Conservation (phyloP, 2,329 filamentous ascomycete genomes). For the Fusarium napiforme region DNA sequence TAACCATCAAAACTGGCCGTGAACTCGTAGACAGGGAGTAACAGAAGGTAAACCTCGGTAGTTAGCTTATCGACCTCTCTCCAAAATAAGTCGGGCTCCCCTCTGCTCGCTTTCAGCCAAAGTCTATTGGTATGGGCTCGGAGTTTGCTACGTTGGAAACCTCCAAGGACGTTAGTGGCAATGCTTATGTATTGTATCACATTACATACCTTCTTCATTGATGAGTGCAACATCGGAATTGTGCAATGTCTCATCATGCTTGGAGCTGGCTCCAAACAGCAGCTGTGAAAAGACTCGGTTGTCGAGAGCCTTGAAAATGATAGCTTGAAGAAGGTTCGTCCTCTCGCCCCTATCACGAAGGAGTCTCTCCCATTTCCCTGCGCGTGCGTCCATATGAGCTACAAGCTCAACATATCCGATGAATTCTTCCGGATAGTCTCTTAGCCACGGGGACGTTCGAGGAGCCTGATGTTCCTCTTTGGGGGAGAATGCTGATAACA, state of each 20-base stretch:
- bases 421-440: slow-evolving; percentile 37
- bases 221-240: slow-evolving; percentile 41
- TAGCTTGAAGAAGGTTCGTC: slow-evolving; percentile 42
- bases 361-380: slow-evolving; percentile 45
- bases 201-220: slow-evolving; percentile 44
- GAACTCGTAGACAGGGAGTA: slow-evolving; percentile 43
- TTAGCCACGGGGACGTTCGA: slow-evolving; percentile 40
- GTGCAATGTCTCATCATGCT: slow-evolving; percentile 39
- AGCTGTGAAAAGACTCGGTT: slow-evolving; percentile 43
- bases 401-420: slow-evolving; percentile 41
- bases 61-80: slow-evolving; percentile 45
- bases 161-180: slow-evolving; percentile 33
- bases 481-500: slow-evolving; percentile 36
- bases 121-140: slow-evolving; percentile 41
- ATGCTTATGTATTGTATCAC: background rate
- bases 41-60: slow-evolving; percentile 33
- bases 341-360: slow-evolving; percentile 40
- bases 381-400: slow-evolving; percentile 43
- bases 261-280: slow-evolving; percentile 47
- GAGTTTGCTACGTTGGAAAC: slow-evolving; percentile 45
- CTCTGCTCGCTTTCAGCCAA: slow-evolving; percentile 36
- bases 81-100: slow-evolving; percentile 46
- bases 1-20: slow-evolving; percentile 20
- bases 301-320: slow-evolving; percentile 47
- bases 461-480: background rate